Base-by-base conservation (phyloP, 2,329 filamentous ascomycete species). In the Diaporthe batatas region DNA sequence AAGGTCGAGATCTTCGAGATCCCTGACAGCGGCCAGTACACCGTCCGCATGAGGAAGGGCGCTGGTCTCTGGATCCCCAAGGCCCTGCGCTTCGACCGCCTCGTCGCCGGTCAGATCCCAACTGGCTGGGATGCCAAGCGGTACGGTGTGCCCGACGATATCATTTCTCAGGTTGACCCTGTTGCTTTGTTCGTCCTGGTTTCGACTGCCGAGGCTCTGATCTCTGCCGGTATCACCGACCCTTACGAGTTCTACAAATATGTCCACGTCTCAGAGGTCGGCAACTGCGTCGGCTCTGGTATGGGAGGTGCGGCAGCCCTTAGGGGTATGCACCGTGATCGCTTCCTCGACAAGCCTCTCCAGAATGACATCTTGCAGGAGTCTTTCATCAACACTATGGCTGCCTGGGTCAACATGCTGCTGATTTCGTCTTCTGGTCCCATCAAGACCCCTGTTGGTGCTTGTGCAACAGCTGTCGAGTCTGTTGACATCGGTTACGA, bases 161-260 rank as follows among this genome's bases (percentile, higher is more conserved):
- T 99, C 82, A 96, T 99, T 82, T 93, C 93, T 53, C 96, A 99
- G 82, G 96, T 99, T 76, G 97, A 99, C 80, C 96, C 95, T 7
- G 96, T 98, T 77, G 98, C 96, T 1, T 89, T 99, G 64, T 99
- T 94, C 81, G 94, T 98, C 39, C 92, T 99, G 58, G 95, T 98
- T 59, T 97, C 94, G 70, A 97, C 95, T 62, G 94, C 93, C 1
- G 97, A 99, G 84, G 92, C 95, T 73, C 91, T 99, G 10, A 89
- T 99, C 68, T 93, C 94, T 39, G 93, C 94, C 75, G 96, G 96
- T 91, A 96, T 99, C 82, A 98, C 96, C 34, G 97, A 99, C 81
- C 97, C 96, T 25, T 99, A 98, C 81, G 96, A 99, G 85, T 98
- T 99, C 86, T 99, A 99, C 90, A 95, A 98, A 87, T 99, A 99